phyloP scores from a whole-genome alignment of 129 eudicot genomes.

The Cynara cardunculus region DNA sequence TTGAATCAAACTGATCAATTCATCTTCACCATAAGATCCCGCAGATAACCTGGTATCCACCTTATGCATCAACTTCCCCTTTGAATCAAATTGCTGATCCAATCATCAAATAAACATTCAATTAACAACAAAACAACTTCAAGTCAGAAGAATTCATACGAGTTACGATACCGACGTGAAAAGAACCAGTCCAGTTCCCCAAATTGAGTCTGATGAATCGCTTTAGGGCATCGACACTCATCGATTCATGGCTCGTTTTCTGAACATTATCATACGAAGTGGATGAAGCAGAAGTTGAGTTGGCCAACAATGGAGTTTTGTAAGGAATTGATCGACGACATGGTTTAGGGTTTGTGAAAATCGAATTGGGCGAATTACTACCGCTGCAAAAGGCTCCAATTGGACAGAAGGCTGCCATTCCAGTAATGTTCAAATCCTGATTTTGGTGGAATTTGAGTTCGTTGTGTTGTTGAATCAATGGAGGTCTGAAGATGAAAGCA shows the following conservation, averaged over 20 bases:
- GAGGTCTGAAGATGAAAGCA: constrained; percentile 1
- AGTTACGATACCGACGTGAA: constrained; percentile 45
- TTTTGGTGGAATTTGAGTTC: not conserved
- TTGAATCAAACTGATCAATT: constrained; percentile 81
- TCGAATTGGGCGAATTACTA: constrained; percentile 15
- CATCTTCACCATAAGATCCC: constrained; percentile 83
- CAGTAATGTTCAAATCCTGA: not conserved
- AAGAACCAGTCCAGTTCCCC: constrained; percentile 88
- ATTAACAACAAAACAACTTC: not conserved
- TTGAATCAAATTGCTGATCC: constrained; percentile 70
- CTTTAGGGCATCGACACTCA: constrained; percentile 58
- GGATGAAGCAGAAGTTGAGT: constrained; percentile 26
- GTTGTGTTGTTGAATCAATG: not conserved
- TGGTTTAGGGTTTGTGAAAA: constrained; percentile 31
- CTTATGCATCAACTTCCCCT: constrained; percentile 60
- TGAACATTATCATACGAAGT: constrained; percentile 20
- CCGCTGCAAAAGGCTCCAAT: constrained; percentile 22
- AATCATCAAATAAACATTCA: not conserved
- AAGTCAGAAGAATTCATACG: not conserved
- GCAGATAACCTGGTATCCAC: constrained; percentile 68
- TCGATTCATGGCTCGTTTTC: constrained; percentile 26
- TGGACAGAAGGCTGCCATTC: constrained; percentile 32
- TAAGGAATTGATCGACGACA: constrained; percentile 4
- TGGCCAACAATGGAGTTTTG: constrained; percentile 13
- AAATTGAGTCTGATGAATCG: constrained; percentile 75